These are phyloP conservation scores for Trichosporon inkin DNA, from an alignment of 1,284 basidiomycete genomes.

Conservation along the genomic window DNA sequence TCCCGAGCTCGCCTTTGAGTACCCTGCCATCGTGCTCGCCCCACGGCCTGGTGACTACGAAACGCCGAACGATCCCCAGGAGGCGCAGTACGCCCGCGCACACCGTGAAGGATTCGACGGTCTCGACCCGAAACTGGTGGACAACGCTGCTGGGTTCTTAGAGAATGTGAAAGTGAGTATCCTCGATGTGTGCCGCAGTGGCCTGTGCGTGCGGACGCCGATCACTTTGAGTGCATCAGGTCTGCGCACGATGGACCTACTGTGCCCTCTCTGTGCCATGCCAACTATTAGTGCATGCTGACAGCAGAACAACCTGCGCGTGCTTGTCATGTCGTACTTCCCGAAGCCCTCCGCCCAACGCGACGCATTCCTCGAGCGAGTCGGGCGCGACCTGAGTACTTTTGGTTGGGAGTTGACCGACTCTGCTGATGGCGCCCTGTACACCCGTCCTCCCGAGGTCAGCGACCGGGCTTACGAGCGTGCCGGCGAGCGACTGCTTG, in stretches of 20 bases:
- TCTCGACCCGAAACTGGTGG: constrained; percentile 31
- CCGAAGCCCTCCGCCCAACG: constrained; percentile 27
- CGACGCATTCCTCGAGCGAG: constrained; percentile 42
- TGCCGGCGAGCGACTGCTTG: neutral
- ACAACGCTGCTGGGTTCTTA: constrained; percentile 39
- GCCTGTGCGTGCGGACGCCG: neutral
- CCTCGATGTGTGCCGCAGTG: neutral
- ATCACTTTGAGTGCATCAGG: neutral
- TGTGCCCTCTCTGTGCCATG: no score
- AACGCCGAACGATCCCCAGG: constrained; percentile 5
- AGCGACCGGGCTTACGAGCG: neutral
- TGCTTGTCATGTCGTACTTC: constrained; percentile 36
- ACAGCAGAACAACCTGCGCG: constrained; percentile 35
- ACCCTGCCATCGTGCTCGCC: constrained; percentile 11
- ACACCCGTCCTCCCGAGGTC: constrained; percentile 8
- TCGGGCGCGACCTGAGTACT: constrained; percentile 38
- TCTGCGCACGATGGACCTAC: neutral
- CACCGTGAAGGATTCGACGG: constrained; percentile 38
- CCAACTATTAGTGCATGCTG: neutral
- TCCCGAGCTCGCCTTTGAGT: constrained; percentile 6
- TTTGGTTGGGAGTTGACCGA: constrained; percentile 41
- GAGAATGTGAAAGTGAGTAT: constrained; percentile 51
- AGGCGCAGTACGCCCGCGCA: constrained; percentile 16
- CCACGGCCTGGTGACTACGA: constrained; percentile 7
- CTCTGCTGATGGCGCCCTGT: constrained; percentile 32